Percentiles rank a stretch among this genome's conserved stretches.
phyloP scores from a whole-genome alignment of 2,329 filamentous ascomycete genomes.

The Gaeumannomyces sp. region DNA sequence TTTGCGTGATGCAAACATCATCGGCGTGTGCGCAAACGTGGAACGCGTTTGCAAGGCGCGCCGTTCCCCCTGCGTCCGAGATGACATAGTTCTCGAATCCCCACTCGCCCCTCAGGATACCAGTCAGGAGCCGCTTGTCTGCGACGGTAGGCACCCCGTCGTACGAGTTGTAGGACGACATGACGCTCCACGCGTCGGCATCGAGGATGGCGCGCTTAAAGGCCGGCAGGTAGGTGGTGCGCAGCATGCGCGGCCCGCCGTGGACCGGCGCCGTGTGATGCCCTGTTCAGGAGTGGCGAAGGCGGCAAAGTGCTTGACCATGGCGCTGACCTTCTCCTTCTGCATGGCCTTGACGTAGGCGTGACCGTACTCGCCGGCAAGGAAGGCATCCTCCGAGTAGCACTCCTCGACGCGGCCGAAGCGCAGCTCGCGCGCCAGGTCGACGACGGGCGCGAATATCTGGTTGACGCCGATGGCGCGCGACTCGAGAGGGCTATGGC shows the following conservation, averaged over 20 bases:
- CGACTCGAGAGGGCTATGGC: slow-evolving; percentile 60
- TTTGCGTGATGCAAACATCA: slow-evolving; percentile 52
- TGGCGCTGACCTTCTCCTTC: slow-evolving; percentile 58
- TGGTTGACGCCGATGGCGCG: slow-evolving; percentile 65
- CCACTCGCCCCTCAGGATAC: slow-evolving; percentile 66
- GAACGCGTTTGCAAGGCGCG: slow-evolving; percentile 59
- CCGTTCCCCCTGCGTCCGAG: slow-evolving; percentile 62
- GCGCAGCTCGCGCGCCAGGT: slow-evolving; percentile 64
- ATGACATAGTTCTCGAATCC: slow-evolving; percentile 63
- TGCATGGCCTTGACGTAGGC: slow-evolving; percentile 53
- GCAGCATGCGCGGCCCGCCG: slow-evolving; percentile 46
- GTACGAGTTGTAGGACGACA: slow-evolving; percentile 71
- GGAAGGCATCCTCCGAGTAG: slow-evolving; percentile 61
- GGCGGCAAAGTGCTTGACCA: slow-evolving; percentile 70
- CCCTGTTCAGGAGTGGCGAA: slow-evolving; percentile 66
- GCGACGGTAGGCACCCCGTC: slow-evolving; percentile 65
- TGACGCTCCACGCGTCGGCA: slow-evolving; percentile 59
- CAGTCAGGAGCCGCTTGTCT: slow-evolving; percentile 58
- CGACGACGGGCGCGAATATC: slow-evolving; percentile 64
- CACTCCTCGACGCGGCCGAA: slow-evolving; percentile 71
- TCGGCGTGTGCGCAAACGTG: slow-evolving; percentile 61
- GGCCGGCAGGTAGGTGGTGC: slow-evolving; percentile 49
- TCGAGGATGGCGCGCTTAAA: slow-evolving; percentile 69
- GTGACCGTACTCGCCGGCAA: slow-evolving; percentile 63
- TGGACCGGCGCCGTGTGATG: slow-evolving; percentile 55